Percentiles rank a stretch among this genome's conserved stretches.
These are phyloP conservation scores for Pycnococcus provasolii DNA, from an alignment of 139 green algal genomes.

Conservation along the genomic window DNA sequence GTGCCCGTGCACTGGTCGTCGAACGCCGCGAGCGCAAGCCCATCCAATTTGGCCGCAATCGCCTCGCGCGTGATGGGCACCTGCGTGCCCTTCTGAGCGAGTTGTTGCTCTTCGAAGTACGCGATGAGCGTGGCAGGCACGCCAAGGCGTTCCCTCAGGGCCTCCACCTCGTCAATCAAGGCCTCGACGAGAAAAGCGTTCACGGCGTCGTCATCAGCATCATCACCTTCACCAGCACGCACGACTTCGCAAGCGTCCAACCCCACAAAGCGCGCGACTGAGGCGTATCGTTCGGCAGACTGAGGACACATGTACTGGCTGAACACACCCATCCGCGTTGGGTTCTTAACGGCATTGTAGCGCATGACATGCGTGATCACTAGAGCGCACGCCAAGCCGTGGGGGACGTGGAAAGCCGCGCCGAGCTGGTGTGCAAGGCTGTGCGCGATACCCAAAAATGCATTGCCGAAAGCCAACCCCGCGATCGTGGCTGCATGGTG, in stretches of 20 bases:
- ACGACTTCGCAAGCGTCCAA: slow-evolving; percentile 6
- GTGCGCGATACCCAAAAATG: slow-evolving; percentile 64
- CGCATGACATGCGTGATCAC: slow-evolving; percentile 58
- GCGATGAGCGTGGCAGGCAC: slow-evolving; percentile 40
- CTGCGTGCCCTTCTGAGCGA: too few species aligned
- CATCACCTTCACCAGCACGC: background rate
- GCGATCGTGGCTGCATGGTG: slow-evolving; percentile 58
- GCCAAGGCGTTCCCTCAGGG: slow-evolving; percentile 43
- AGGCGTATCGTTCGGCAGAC: slow-evolving; percentile 41
- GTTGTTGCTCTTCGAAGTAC: slow-evolving; percentile 14
- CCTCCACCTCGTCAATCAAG: slow-evolving; percentile 52
- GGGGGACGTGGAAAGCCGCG: slow-evolving; percentile 41
- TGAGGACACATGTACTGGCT: slow-evolving; percentile 54
- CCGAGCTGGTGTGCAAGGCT: slow-evolving; percentile 52
- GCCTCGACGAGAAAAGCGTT: background rate
- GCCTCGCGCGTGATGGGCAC: slow-evolving; percentile 1
- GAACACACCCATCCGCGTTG: slow-evolving; percentile 56
- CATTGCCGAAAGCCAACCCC: slow-evolving; percentile 65
- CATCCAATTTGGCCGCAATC: slow-evolving; percentile 32
- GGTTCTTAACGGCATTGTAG: slow-evolving; percentile 54
- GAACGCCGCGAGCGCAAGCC: slow-evolving; percentile 45
- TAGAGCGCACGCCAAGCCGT: slow-evolving; percentile 53
- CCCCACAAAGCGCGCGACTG: slow-evolving; percentile 42
- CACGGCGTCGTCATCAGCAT: background rate
- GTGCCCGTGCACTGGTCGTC: slow-evolving; percentile 63